A percentile compares a stretch with the other conserved stretches of the same genome.
phyloP scores from a whole-genome alignment of 2,329 filamentous ascomycete species.

The Aspergillus sp. region DNA sequence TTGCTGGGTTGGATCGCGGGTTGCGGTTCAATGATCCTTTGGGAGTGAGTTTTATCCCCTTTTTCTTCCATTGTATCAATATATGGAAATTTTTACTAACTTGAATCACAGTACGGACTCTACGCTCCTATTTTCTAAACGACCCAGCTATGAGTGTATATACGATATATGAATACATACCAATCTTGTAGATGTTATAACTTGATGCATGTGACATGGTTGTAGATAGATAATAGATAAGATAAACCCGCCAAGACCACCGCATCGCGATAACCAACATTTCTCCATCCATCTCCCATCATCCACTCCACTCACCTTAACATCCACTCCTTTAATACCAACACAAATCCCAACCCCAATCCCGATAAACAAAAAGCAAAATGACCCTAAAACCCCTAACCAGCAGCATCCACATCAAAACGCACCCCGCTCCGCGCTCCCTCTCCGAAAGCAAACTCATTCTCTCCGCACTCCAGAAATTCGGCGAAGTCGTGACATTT shows the following conservation, averaged over 20 bases:
- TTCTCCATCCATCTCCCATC: neutral
- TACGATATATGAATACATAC: neutral
- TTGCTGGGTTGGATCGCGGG: slow-evolving; percentile 64
- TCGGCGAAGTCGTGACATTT: slow-evolving; percentile 45
- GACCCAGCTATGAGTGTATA: neutral
- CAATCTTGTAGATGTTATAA: too few species aligned
- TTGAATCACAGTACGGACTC: slow-evolving; percentile 48
- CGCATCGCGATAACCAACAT: neutral
- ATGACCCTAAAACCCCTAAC: slow-evolving; percentile 14
- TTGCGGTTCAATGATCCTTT: slow-evolving; percentile 77
- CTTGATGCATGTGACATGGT: neutral
- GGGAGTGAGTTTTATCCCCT: slow-evolving; percentile 56
- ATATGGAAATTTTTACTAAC: neutral
- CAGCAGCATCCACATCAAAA: slow-evolving; percentile 36
- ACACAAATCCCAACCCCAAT: neutral
- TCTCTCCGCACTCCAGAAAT: slow-evolving; percentile 42
- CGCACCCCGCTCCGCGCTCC: slow-evolving; percentile 30
- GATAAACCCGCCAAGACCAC: slow-evolving; percentile 2
- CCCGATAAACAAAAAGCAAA: neutral
- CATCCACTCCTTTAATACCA: neutral
- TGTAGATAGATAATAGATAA: neutral
- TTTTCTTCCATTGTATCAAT: neutral
- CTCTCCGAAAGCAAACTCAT: slow-evolving; percentile 39
- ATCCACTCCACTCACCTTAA: neutral
- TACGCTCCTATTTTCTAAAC: slow-evolving; percentile 56